These are phyloP conservation scores for Sporothrix variecibatus DNA, from an alignment of 2,329 filamentous ascomycete genomes.

Conservation along the genomic window DNA sequence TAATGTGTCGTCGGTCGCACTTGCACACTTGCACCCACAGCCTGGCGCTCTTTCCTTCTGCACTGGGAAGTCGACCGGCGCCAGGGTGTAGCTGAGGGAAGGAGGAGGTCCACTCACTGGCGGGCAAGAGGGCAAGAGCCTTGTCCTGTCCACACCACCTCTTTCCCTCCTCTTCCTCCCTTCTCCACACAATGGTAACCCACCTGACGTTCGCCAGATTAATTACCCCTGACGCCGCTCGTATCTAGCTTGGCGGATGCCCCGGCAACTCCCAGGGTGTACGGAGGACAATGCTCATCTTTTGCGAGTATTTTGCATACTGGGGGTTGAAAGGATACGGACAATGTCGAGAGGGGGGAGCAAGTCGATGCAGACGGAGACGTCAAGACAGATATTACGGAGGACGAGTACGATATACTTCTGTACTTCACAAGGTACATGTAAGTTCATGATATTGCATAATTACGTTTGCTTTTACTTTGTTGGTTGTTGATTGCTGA, in stretches of 20 bases:
- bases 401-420: not conserved
- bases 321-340: not conserved
- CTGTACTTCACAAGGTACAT: not conserved
- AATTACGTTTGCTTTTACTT: not conserved
- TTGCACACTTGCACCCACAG: not conserved
- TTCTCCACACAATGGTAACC: constrained; percentile 10
- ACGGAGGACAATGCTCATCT: no score
- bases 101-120: not conserved
- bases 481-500: not conserved
- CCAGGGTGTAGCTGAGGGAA: constrained; percentile 6
- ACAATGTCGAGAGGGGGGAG: not conserved
- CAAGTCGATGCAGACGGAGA: not conserved
- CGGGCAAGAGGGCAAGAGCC: not conserved
- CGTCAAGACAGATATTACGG: not conserved
- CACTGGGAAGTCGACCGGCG: constrained; percentile 12
- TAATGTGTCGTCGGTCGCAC: not conserved
- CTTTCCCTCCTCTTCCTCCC: not conserved
- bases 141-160: not conserved
- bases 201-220: constrained; percentile 5
- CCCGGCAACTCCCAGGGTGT: constrained; percentile 10
- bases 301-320: constrained; percentile 21
- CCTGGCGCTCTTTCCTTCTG: constrained; percentile 14
- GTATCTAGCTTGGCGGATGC: constrained; percentile 9
- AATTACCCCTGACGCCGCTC: constrained; percentile 19
- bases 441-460: not conserved